Evolutionary conservation across 305 asterid genomes (phyloP).

Genomic region (Lippia alba): DNA sequence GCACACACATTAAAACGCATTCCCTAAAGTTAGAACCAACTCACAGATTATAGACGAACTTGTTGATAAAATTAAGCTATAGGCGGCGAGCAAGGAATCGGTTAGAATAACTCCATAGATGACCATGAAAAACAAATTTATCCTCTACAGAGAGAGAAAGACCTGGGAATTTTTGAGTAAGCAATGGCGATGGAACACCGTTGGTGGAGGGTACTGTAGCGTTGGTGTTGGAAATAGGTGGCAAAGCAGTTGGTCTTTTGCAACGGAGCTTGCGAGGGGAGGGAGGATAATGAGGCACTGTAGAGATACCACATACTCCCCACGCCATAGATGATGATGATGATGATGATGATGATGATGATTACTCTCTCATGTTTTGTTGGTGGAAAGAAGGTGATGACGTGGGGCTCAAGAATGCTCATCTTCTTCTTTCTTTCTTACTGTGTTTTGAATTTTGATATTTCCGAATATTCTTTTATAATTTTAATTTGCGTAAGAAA

Average conservation of each 20-base stretch:
- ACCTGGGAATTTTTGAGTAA: constrained; percentile 49
- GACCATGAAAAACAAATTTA: background rate
- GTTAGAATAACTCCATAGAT: constrained; percentile 1
- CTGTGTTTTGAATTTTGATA: too few species aligned
- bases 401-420: constrained; percentile 39
- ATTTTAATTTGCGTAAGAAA: too few species aligned
- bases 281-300: constrained; percentile 7
- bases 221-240: constrained; percentile 33
- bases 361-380: background rate
- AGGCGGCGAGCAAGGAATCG: background rate
- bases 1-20: constrained; percentile 46
- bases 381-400: constrained; percentile 30
- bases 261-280: constrained; percentile 28
- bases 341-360: too few species aligned
- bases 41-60: too few species aligned
- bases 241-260: constrained; percentile 33
- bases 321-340: constrained; percentile 45
- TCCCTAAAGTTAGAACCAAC: constrained; percentile 31
- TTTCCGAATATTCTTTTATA: too few species aligned
- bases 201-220: constrained; percentile 30
- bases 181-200: constrained; percentile 36
- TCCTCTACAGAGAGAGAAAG: background rate
- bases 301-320: constrained; percentile 10
- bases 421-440: too few species aligned
- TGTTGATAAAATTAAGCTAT: background rate